Percentiles rank a stretch among this genome's conserved stretches.
phyloP scores from a whole-genome alignment of 2,329 filamentous ascomycete genomes.

The Calonectria multiphialidica region DNA sequence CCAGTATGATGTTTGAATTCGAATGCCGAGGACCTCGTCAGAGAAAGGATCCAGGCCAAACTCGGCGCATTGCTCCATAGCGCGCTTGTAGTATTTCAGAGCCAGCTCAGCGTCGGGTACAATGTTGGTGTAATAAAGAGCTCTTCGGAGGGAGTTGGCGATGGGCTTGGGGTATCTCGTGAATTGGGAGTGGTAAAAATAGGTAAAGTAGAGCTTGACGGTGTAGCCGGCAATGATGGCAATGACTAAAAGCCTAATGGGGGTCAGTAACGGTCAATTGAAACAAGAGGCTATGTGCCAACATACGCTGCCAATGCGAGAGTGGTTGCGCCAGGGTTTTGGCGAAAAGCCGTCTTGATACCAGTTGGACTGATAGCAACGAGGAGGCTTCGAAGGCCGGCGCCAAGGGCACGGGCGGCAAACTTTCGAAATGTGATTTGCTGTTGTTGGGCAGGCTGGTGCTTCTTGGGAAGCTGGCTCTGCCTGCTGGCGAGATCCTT shows the following conservation, averaged over 20 bases:
- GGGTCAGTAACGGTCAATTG: neutral
- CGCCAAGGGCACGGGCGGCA: constrained; percentile 46
- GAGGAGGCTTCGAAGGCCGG: constrained; percentile 49
- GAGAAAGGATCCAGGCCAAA: constrained; percentile 88
- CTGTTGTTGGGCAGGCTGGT: constrained; percentile 34
- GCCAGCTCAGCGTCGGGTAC: constrained; percentile 81
- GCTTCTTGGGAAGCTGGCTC: constrained; percentile 40
- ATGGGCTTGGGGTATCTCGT: constrained; percentile 76
- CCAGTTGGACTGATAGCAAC: constrained; percentile 51
- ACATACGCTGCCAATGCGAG: constrained; percentile 49
- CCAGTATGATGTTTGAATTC: constrained; percentile 83
- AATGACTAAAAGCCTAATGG: constrained; percentile 45
- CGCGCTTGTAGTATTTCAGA: constrained; percentile 85
- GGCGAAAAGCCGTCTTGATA: constrained; percentile 49
- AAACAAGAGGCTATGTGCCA: neutral
- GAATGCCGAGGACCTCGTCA: constrained; percentile 90
- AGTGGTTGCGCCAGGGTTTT: constrained; percentile 47
- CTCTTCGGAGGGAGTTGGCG: constrained; percentile 83
- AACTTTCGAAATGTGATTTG: constrained; percentile 49
- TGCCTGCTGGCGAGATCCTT: constrained; percentile 32
- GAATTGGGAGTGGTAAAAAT: constrained; percentile 68
- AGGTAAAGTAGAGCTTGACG: constrained; percentile 61
- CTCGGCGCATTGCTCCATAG: constrained; percentile 79
- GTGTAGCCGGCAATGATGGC: constrained; percentile 46
- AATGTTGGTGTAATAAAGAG: constrained; percentile 88